phyloP scores from a whole-genome alignment of 2,329 filamentous ascomycete genomes.

The Trichoderma sp. region DNA sequence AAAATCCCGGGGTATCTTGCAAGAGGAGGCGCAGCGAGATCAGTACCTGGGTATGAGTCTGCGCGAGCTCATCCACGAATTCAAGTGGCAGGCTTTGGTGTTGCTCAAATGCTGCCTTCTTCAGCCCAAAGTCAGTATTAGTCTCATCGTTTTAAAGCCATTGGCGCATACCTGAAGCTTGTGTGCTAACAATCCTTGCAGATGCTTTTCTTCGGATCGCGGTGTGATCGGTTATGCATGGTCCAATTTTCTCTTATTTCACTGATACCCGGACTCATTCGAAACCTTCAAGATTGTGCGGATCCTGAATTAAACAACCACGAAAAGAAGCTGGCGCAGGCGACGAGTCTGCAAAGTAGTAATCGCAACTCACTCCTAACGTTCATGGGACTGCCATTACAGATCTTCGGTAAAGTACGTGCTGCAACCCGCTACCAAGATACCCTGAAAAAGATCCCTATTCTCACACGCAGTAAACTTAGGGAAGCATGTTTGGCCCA shows the following conservation, averaged over 20 bases:
- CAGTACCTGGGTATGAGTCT: slow-evolving; percentile 88
- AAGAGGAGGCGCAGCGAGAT: slow-evolving; percentile 75
- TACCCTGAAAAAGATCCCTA: neutral
- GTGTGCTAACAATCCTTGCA: slow-evolving; percentile 42
- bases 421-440: too few relatives aligned
- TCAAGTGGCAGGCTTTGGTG: slow-evolving; percentile 91
- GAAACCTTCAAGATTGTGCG: slow-evolving; percentile 91
- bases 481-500: slow-evolving; percentile 92
- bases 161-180: neutral
- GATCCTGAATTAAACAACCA: slow-evolving; percentile 90
- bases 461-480: slow-evolving; percentile 29
- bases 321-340: slow-evolving; percentile 72
- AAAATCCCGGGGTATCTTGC: slow-evolving; percentile 58
- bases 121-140: slow-evolving; percentile 77
- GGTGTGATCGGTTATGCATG: slow-evolving; percentile 95
- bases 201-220: slow-evolving; percentile 99
- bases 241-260: slow-evolving; percentile 97
- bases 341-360: slow-evolving; percentile 87
- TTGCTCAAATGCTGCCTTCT: slow-evolving; percentile 91
- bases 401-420: slow-evolving; percentile 86
- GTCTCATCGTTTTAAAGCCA: neutral
- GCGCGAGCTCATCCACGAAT: slow-evolving; percentile 90
- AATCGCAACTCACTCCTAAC: slow-evolving; percentile 86
- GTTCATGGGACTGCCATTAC: slow-evolving; percentile 93
- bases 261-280: slow-evolving; percentile 88